Evolutionary conservation across 163 green algal species (phyloP).

Genomic region (Scenedesmus sp.): DNA sequence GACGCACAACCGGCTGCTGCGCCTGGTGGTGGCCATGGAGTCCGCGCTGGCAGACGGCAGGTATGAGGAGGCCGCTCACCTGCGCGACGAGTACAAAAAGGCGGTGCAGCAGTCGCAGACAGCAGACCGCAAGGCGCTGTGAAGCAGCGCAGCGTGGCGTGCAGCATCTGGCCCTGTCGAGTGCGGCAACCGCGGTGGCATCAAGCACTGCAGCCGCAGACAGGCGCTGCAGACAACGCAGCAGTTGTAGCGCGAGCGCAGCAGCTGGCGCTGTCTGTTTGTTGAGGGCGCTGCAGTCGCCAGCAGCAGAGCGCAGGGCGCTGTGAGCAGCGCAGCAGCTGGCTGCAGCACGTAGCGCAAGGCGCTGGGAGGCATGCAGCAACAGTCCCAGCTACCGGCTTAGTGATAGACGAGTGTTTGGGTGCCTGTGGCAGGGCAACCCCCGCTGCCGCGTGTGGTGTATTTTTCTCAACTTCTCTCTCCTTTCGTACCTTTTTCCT

Average conservation of each 20-base stretch:
- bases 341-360: conserved; percentile 17
- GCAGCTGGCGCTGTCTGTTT: not conserved
- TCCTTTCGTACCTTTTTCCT: not conserved
- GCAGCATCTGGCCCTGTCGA: not conserved
- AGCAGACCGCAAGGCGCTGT: conserved; percentile 9
- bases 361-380: not conserved
- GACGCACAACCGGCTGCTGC: conserved; percentile 57
- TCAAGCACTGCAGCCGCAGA: not conserved
- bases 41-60: conserved; percentile 55
- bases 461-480: not conserved
- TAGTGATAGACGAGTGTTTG: not conserved
- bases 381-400: not conserved
- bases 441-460: not conserved
- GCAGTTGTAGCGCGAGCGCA: not conserved
- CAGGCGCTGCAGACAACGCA: not conserved
- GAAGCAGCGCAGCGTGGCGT: not conserved
- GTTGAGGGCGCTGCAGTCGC: not conserved
- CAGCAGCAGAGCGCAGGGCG: not conserved
- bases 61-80: conserved; percentile 65
- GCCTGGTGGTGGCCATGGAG: conserved; percentile 61
- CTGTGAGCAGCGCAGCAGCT: conserved; percentile 3
- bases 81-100: conserved; percentile 62
- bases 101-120: conserved; percentile 33
- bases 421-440: not conserved
- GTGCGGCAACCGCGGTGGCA: no score